Conservation (phyloP, 768 basidiomycete genomes). For the Bullera alba region DNA sequence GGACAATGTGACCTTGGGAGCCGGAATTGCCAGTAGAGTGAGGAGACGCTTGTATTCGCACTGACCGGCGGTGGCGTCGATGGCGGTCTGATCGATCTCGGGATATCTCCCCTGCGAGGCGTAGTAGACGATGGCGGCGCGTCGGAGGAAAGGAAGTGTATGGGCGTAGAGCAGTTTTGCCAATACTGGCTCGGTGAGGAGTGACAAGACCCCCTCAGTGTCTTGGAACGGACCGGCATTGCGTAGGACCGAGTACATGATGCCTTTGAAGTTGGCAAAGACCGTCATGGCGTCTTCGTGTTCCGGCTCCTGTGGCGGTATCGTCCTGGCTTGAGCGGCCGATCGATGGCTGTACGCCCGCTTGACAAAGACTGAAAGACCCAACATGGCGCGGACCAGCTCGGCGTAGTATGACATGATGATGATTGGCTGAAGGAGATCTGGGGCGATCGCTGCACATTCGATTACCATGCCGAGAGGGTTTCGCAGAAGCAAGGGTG, state of each 20-base stretch:
- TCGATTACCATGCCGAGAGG: conserved; percentile 86
- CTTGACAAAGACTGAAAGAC: conserved; percentile 49
- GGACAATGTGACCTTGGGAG: conserved; percentile 55
- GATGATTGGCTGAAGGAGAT: conserved; percentile 81
- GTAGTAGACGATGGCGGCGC: conserved; percentile 75
- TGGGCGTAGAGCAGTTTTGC: conserved; percentile 80
- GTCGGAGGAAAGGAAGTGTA: conserved; percentile 84
- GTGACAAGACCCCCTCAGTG: conserved; percentile 52
- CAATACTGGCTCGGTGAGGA: conserved; percentile 66
- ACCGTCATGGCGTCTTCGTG: conserved; percentile 58
- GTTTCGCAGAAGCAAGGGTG: conserved; percentile 78
- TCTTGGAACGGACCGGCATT: conserved; percentile 30
- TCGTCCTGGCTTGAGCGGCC: conserved; percentile 3
- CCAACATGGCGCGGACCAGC: conserved; percentile 76
- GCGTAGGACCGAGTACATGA: conserved; percentile 30
- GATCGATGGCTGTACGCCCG: conserved; percentile 11
- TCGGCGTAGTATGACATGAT: conserved; percentile 83
- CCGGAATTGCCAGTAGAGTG: conserved; percentile 66
- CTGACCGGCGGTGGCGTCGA: conserved; percentile 43
- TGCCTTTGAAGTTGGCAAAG: conserved; percentile 62
- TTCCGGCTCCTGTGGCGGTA: conserved; percentile 49
- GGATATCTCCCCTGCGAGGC: conserved; percentile 50
- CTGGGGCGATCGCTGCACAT: conserved; percentile 79
- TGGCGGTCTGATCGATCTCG: conserved; percentile 3
- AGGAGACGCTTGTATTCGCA: conserved; percentile 78